Conservation (phyloP, 2,329 filamentous ascomycete species). For the Tolypocladium album region DNA sequence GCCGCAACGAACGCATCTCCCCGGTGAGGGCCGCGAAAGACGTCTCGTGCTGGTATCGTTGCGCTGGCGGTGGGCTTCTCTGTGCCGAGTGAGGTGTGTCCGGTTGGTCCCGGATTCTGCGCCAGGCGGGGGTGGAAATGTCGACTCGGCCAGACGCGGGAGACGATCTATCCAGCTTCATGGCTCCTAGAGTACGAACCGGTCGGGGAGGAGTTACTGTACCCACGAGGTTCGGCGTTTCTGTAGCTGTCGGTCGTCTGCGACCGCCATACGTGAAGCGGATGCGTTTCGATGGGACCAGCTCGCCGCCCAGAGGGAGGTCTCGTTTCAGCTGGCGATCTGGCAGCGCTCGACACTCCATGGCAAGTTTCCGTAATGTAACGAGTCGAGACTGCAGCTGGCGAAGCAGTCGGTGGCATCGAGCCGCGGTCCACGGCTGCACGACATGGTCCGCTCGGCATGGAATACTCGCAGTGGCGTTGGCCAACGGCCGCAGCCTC, state of each 20-base stretch:
- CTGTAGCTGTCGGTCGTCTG: constrained; percentile 5
- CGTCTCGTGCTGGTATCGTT: background rate
- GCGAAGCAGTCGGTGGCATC: constrained; percentile 35
- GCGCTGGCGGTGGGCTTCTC: background rate
- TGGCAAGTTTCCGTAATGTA: constrained; percentile 24
- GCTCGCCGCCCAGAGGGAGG: constrained; percentile 1
- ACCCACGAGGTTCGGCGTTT: background rate
- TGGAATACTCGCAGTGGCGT: background rate
- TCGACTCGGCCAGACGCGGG: constrained; percentile 13
- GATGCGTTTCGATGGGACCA: constrained; percentile 13
- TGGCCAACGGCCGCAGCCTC: background rate
- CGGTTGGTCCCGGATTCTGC: constrained; percentile 13
- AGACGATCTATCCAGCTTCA: constrained; percentile 16
- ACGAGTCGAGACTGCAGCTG: constrained; percentile 32
- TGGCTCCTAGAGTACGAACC: constrained; percentile 16
- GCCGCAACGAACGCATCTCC: constrained; percentile 14
- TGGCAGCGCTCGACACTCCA: constrained; percentile 8
- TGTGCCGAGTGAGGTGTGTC: background rate
- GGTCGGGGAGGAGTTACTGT: constrained; percentile 14
- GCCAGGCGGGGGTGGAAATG: constrained; percentile 17
- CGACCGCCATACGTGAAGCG: constrained; percentile 19
- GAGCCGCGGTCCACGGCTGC: constrained; percentile 34
- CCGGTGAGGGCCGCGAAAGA: constrained; percentile 6
- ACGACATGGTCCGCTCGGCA: constrained; percentile 3
- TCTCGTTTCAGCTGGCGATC: constrained; percentile 11